Conservation (phyloP, 2,329 filamentous ascomycete species). For the Metarhizium anisopliae region DNA sequence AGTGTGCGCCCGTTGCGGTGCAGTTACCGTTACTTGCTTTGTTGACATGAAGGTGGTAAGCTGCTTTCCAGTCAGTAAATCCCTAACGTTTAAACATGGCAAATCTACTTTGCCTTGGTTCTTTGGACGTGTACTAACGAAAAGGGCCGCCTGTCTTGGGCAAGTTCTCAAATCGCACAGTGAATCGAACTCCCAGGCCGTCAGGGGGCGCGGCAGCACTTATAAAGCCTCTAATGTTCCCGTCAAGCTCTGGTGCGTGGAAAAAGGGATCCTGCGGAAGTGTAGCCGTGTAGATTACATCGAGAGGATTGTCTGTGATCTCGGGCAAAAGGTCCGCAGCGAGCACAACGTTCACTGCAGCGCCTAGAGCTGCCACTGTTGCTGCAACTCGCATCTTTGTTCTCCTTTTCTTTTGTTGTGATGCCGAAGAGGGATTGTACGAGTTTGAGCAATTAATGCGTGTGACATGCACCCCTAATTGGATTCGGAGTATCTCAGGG, state of each 20-base stretch:
- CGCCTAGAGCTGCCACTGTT: neutral
- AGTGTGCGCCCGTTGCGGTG: constrained; percentile 55
- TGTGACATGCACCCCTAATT: neutral
- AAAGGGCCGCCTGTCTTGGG: constrained; percentile 52
- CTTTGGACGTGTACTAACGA: constrained; percentile 32
- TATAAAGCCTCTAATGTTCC: constrained; percentile 40
- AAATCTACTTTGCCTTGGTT: neutral
- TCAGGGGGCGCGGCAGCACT: constrained; percentile 35
- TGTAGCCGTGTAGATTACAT: constrained; percentile 43
- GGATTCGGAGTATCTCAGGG: neutral
- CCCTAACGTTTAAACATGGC: neutral
- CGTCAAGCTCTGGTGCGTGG: constrained; percentile 34
- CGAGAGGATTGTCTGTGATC: constrained; percentile 44
- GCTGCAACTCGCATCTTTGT: neutral
- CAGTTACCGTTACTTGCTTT: constrained; percentile 62
- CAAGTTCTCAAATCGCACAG: constrained; percentile 48
- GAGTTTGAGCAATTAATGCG: neutral
- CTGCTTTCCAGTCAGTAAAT: constrained; percentile 28
- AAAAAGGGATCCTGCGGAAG: constrained; percentile 47
- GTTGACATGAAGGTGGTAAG: constrained; percentile 63
- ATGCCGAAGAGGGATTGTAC: no score
- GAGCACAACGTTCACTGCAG: neutral
- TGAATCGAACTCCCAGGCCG: constrained; percentile 47
- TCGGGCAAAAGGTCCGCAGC: constrained; percentile 36
- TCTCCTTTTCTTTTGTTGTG: neutral